A percentile compares a stretch with the other conserved stretches of the same genome.
These are phyloP conservation scores for Citrus australasica DNA, from an alignment of 345 rosid species.

Conservation along the genomic window DNA sequence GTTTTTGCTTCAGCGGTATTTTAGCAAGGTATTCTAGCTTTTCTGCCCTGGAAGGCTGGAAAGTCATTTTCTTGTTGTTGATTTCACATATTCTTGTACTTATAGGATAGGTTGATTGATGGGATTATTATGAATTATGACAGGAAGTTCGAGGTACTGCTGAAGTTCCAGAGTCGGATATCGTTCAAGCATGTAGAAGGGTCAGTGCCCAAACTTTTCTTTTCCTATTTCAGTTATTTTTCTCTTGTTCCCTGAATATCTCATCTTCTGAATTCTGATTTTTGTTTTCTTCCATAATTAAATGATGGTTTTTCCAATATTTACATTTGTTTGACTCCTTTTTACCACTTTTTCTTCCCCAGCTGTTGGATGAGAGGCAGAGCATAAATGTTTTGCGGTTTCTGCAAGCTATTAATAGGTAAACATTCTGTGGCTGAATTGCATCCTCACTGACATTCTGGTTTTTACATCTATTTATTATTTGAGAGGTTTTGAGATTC, in stretches of 20 bases:
- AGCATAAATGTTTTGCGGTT: conserved; percentile 57
- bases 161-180: conserved; percentile 88
- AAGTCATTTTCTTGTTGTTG: neutral
- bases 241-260: neutral
- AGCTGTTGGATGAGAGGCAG: conserved; percentile 91
- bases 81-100: neutral
- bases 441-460: neutral
- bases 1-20: conserved; percentile 77
- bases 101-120: neutral
- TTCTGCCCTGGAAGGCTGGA: neutral
- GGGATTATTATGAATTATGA: conserved; percentile 16
- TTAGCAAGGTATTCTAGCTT: conserved; percentile 71
- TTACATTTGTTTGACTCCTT: conserved; percentile 1
- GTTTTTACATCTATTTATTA: neutral
- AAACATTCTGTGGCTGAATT: neutral
- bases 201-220: conserved; percentile 33
- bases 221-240: neutral
- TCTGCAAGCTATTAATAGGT: conserved; percentile 71
- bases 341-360: conserved; percentile 13
- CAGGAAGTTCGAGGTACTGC: conserved; percentile 89
- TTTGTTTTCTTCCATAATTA: neutral
- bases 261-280: neutral
- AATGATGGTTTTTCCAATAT: neutral
- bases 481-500: neutral
- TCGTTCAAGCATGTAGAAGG: conserved; percentile 85